phyloP scores from a whole-genome alignment of 2,329 filamentous ascomycete species.

The Bertia moriformis region DNA sequence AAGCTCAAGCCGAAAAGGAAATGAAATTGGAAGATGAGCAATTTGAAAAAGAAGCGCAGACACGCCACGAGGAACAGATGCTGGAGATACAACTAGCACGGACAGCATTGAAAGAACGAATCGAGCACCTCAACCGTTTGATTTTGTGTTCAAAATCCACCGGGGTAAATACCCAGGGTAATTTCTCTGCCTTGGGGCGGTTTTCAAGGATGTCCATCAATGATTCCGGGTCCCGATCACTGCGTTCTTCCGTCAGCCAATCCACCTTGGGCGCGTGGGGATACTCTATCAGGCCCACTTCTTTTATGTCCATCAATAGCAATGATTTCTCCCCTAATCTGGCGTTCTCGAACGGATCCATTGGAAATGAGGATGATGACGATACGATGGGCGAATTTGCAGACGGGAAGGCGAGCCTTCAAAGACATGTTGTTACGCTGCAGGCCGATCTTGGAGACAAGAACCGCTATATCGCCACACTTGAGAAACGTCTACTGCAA shows the following conservation, averaged over 20 bases:
- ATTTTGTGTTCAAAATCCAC: conserved; percentile 93
- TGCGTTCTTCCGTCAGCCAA: conserved; percentile 56
- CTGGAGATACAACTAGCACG: conserved; percentile 95
- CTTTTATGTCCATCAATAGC: conserved; percentile 50
- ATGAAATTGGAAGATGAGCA: conserved; percentile 57
- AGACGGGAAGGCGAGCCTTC: conserved; percentile 68
- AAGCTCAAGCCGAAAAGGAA: conserved; percentile 44
- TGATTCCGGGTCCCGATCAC: conserved; percentile 35
- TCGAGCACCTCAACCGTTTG: conserved; percentile 87
- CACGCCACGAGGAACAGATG: conserved; percentile 91
- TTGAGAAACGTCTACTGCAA: conserved; percentile 84
- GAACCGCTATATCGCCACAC: conserved; percentile 84
- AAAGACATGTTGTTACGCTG: conserved; percentile 77
- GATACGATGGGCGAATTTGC: conserved; percentile 69
- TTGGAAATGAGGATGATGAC: conserved; percentile 45
- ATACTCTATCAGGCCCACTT: conserved; percentile 44
- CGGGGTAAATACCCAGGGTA: conserved; percentile 69
- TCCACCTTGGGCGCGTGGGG: conserved; percentile 29
- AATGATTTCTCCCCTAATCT: conserved; percentile 43
- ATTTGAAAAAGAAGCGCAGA: conserved; percentile 65
- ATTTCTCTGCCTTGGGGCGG: conserved; percentile 48
- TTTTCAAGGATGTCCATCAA: conserved; percentile 46
- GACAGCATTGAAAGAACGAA: conserved; percentile 89
- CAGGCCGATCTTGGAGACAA: conserved; percentile 94
- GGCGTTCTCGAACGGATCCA: conserved; percentile 19